phyloP scores from a whole-genome alignment of 2,329 filamentous ascomycete species.

The Talaromyces sp. region DNA sequence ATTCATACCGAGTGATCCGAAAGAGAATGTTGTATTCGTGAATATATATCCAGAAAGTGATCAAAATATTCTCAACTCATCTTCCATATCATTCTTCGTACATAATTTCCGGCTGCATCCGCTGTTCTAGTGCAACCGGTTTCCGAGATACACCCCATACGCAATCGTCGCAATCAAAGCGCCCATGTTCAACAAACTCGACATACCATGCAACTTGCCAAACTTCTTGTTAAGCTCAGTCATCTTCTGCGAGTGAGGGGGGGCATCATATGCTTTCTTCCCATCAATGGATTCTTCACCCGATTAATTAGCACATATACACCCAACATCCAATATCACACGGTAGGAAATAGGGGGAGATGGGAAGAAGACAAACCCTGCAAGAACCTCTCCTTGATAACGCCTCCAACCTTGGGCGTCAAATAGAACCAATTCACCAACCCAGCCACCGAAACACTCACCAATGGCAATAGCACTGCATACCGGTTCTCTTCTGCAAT shows the following conservation, averaged over 20 bases:
- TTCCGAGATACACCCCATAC: conserved; percentile 73
- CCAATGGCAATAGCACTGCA: conserved; percentile 65
- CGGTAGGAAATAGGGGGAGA: too few species aligned
- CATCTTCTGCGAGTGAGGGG: conserved; percentile 84
- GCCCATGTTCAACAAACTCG: conserved; percentile 71
- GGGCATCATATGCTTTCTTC: conserved; percentile 76
- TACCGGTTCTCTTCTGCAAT: conserved; percentile 59
- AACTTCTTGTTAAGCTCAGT: conserved; percentile 73
- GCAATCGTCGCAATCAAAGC: conserved; percentile 66
- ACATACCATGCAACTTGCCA: conserved; percentile 73
- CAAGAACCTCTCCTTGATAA: conserved; percentile 70
- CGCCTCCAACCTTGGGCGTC: conserved; percentile 68
- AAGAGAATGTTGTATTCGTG: neutral
- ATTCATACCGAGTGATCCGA: neutral
- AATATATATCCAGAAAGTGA: neutral
- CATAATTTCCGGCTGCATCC: neutral
- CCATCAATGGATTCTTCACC: conserved; percentile 72
- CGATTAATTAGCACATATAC: neutral
- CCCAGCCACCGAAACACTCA: conserved; percentile 66
- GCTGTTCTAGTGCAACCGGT: conserved; percentile 34
- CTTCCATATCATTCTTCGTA: neutral
- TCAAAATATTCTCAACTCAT: neutral
- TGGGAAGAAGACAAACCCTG: conserved; percentile 59
- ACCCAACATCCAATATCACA: neutral
- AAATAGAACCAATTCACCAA: conserved; percentile 67